Evolutionary conservation across 2,329 filamentous ascomycete genomes (phyloP).

Genomic region (Lojkania enalia): DNA sequence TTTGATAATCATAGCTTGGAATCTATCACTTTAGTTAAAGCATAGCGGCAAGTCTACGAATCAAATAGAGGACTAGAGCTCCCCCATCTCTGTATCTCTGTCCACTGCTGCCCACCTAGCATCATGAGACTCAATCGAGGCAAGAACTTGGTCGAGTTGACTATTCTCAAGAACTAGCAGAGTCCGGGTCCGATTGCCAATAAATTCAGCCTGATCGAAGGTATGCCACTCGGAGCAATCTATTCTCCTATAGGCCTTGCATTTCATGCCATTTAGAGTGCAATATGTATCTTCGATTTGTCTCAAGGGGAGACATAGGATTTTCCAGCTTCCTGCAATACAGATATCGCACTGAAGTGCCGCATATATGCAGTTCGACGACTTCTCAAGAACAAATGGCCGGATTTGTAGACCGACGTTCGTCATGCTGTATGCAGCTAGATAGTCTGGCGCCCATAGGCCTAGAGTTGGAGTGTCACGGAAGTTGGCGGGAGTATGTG

Average conservation of each 20-base stretch:
- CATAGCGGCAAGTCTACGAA: too few species aligned
- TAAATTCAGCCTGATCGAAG: neutral
- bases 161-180: conserved; percentile 1
- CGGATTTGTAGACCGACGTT: conserved; percentile 6
- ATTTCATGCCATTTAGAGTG: neutral
- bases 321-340: neutral
- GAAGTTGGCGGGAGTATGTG: neutral
- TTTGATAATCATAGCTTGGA: too few species aligned
- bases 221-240: conserved; percentile 1
- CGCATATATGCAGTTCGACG: neutral
- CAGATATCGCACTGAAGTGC: neutral
- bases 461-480: neutral
- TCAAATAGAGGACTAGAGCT: too few species aligned
- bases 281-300: neutral
- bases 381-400: neutral
- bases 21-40: too few species aligned
- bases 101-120: too few species aligned
- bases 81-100: too few species aligned
- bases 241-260: neutral
- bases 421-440: conserved; percentile 3
- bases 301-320: neutral
- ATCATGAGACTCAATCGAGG: too few species aligned
- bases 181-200: neutral
- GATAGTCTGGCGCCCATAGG: neutral
- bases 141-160: too few species aligned